phyloP scores from a whole-genome alignment of 192 early-diverging fungal genomes.

The Ambispora gerdemannii region DNA sequence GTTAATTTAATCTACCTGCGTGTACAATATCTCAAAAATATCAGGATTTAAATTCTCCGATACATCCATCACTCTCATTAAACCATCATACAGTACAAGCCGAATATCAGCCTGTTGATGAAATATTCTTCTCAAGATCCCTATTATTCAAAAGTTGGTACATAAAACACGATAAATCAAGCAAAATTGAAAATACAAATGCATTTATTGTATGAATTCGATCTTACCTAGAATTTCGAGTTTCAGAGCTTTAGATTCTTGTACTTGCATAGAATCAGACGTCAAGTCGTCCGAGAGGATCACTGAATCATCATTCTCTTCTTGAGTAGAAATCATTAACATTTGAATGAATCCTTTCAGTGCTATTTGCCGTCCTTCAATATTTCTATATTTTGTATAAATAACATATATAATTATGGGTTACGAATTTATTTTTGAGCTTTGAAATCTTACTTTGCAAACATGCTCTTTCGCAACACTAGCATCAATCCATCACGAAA shows the following conservation, averaged over 20 bases:
- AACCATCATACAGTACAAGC: slow-evolving; percentile 50
- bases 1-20: slow-evolving; percentile 40
- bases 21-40: slow-evolving; percentile 51
- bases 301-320: slow-evolving; percentile 21
- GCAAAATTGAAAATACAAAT: background rate
- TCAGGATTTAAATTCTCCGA: slow-evolving; percentile 36
- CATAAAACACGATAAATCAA: background rate
- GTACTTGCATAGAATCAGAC: background rate
- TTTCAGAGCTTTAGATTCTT: slow-evolving; percentile 27
- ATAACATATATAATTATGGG: background rate
- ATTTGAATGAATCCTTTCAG: slow-evolving; percentile 60
- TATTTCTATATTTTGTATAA: slow-evolving; percentile 33
- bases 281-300: slow-evolving; percentile 10
- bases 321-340: slow-evolving; percentile 35
- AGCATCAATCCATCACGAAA: slow-evolving; percentile 63
- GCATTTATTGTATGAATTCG: background rate
- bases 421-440: background rate
- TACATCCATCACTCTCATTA: slow-evolving; percentile 46
- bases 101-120: slow-evolving; percentile 67
- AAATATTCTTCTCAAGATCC: slow-evolving; percentile 64
- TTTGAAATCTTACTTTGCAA: slow-evolving; percentile 60
- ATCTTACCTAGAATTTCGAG: slow-evolving; percentile 32
- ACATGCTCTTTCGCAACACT: slow-evolving; percentile 67
- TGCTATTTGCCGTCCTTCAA: slow-evolving; percentile 60
- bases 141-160: slow-evolving; percentile 40